Evolutionary conservation across 495 filamentous ascomycete genomes (phyloP).

Genomic region (Xylaria longipes): DNA sequence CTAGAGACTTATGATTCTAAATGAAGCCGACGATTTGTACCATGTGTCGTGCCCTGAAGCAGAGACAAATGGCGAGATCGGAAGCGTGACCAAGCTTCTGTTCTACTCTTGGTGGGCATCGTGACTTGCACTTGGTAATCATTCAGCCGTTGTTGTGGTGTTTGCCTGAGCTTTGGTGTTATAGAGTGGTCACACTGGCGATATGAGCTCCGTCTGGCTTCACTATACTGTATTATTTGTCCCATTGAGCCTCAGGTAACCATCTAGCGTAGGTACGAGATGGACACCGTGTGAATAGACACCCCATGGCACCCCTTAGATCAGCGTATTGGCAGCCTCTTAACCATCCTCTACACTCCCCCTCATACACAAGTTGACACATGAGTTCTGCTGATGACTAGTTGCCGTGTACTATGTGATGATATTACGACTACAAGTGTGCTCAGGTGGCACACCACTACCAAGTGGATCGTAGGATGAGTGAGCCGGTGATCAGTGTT

Average conservation of each 20-base stretch:
- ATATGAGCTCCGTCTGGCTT: background rate
- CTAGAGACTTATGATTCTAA: constrained; percentile 8
- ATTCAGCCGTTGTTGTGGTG: background rate
- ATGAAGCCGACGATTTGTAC: background rate
- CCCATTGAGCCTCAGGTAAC: background rate
- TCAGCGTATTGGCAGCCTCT: background rate
- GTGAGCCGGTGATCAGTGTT: background rate
- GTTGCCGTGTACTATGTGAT: background rate
- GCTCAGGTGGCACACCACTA: constrained; percentile 6
- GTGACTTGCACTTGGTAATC: background rate
- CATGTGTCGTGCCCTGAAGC: constrained; percentile 1
- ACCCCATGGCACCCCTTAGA: background rate
- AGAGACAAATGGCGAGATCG: background rate
- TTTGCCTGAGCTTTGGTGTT: background rate
- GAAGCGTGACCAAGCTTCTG: background rate
- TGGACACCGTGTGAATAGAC: background rate
- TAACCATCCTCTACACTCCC: background rate
- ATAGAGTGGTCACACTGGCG: background rate
- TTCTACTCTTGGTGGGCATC: background rate
- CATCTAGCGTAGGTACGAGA: background rate
- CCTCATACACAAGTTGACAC: background rate
- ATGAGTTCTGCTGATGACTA: background rate
- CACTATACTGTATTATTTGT: background rate
- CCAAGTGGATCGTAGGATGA: background rate
- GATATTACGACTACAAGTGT: background rate